phyloP scores from a whole-genome alignment of 495 filamentous ascomycete species.

The Trypethelium eluteriae region DNA sequence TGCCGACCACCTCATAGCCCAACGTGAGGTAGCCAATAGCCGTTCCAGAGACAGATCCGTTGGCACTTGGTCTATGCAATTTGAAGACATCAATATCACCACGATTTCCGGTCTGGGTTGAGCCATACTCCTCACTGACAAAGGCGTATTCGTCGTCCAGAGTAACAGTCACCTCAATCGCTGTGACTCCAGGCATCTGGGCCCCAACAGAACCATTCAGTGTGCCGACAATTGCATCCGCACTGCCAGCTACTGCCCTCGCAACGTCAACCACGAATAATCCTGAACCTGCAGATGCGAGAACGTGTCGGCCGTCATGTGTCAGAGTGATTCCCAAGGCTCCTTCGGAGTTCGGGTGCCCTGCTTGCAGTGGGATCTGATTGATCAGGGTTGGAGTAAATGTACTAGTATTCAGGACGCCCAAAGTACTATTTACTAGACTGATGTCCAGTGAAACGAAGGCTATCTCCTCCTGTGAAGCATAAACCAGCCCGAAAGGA shows the following conservation, averaged over 20 bases:
- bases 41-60: conserved; percentile 20
- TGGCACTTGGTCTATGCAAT: conserved; percentile 16
- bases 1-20: conserved; percentile 23
- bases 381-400: conserved; percentile 9
- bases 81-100: conserved; percentile 26
- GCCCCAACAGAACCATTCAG: conserved; percentile 13
- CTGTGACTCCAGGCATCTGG: conserved; percentile 19
- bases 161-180: conserved; percentile 26
- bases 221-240: conserved; percentile 23
- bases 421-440: conserved; percentile 2
- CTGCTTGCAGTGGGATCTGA: conserved; percentile 12
- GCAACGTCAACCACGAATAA: conserved; percentile 23
- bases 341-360: conserved; percentile 8
- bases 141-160: conserved; percentile 27
- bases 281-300: conserved; percentile 20
- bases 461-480: conserved; percentile 15
- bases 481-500: conserved; percentile 22
- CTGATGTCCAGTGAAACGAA: conserved; percentile 23
- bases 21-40: conserved; percentile 23
- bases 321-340: conserved; percentile 21
- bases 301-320: conserved; percentile 20
- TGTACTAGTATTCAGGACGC: conserved; percentile 21
- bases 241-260: conserved; percentile 22
- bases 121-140: conserved; percentile 27
- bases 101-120: conserved; percentile 12